phyloP scores from a whole-genome alignment of 2,329 filamentous ascomycete genomes.

The Talaromyces pinophilus region DNA sequence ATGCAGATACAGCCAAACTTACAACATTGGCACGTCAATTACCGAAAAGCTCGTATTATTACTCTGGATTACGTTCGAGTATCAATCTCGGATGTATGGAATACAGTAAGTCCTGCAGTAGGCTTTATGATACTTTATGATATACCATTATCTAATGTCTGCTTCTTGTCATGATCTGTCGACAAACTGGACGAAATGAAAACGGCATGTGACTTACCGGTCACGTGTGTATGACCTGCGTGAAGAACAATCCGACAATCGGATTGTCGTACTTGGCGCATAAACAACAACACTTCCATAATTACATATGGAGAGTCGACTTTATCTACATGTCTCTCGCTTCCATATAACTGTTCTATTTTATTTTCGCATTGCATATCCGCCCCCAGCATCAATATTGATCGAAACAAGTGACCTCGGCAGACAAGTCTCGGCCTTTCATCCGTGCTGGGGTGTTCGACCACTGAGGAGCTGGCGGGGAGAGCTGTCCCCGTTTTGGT shows the following conservation, averaged over 20 bases:
- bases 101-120: too few relatives aligned
- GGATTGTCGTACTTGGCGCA: background rate
- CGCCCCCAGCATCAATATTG: background rate
- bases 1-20: background rate
- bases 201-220: conserved; percentile 1
- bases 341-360: background rate
- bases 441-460: conserved; percentile 2
- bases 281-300: background rate
- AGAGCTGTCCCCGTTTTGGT: conserved; percentile 26
- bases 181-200: background rate
- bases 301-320: background rate
- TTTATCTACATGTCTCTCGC: background rate
- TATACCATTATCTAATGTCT: background rate
- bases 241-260: background rate
- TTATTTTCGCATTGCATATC: background rate
- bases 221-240: background rate
- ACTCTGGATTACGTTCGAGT: background rate
- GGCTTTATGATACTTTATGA: background rate
- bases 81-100: background rate
- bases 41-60: background rate
- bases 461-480: conserved; percentile 17
- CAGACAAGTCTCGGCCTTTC: conserved; percentile 10
- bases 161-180: background rate
- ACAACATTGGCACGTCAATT: background rate
- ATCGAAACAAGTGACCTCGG: conserved; percentile 23